Percentiles rank a stretch among this genome's conserved stretches.
These are phyloP conservation scores for Teratosphaeria gauchensis DNA, from an alignment of 2,329 filamentous ascomycete species.

Conservation along the genomic window DNA sequence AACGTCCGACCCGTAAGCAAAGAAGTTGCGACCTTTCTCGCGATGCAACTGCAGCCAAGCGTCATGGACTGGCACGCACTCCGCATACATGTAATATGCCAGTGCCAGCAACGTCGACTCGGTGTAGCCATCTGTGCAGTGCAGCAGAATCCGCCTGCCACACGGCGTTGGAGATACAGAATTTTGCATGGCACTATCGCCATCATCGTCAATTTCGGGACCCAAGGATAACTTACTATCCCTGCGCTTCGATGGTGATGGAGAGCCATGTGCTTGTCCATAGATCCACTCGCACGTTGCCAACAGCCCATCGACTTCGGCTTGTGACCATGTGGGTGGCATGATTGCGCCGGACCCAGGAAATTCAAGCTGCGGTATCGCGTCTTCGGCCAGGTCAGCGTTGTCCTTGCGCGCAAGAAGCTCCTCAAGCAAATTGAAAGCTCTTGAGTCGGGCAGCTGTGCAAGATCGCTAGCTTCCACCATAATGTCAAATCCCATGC, in stretches of 20 bases:
- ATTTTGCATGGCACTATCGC: slow-evolving; percentile 46
- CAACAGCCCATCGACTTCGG: slow-evolving; percentile 73
- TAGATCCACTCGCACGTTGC: slow-evolving; percentile 88
- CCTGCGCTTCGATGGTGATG: slow-evolving; percentile 24
- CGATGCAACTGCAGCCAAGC: slow-evolving; percentile 84
- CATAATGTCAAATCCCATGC: slow-evolving; percentile 51
- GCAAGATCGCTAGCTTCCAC: slow-evolving; percentile 86
- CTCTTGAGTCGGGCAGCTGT: slow-evolving; percentile 59
- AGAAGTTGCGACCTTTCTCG: slow-evolving; percentile 79
- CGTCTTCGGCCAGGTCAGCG: slow-evolving; percentile 8
- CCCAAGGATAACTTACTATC: slow-evolving; percentile 32
- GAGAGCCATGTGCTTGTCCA: slow-evolving; percentile 54
- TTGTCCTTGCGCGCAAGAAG: slow-evolving; percentile 27
- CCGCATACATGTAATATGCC: slow-evolving; percentile 88
- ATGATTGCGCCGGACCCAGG: slow-evolving; percentile 90
- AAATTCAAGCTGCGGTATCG: slow-evolving; percentile 61
- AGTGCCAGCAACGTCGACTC: slow-evolving; percentile 83
- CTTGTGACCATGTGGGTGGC: slow-evolving; percentile 71
- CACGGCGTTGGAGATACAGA: slow-evolving; percentile 15
- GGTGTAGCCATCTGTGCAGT: slow-evolving; percentile 93
- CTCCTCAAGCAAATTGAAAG: slow-evolving; percentile 54
- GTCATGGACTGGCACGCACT: slow-evolving; percentile 67
- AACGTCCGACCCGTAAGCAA: slow-evolving; percentile 88
- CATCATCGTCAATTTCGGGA: slow-evolving; percentile 38
- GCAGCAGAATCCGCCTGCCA: slow-evolving; percentile 68